These are phyloP conservation scores for Sisymbrium altissimum DNA, from an alignment of 345 rosid genomes.

Conservation along the genomic window DNA sequence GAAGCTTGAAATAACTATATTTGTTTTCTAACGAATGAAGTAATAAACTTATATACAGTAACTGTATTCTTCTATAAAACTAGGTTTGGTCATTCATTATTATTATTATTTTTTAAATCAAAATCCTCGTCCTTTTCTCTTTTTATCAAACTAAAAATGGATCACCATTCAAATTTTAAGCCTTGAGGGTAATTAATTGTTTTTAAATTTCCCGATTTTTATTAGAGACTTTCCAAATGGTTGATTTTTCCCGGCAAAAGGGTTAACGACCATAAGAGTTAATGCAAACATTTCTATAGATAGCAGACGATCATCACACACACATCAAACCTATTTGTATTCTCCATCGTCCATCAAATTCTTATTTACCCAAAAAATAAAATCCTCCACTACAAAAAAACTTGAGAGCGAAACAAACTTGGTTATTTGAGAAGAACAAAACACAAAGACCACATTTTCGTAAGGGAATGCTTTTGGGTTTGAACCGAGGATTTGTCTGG, in stretches of 20 bases:
- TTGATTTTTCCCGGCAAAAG: slow-evolving; percentile 13
- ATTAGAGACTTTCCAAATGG: neutral
- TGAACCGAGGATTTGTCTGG: neutral
- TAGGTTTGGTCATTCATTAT: too few relatives aligned
- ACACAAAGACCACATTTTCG: neutral
- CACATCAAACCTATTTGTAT: slow-evolving; percentile 19
- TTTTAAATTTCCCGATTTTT: neutral
- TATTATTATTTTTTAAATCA: too few relatives aligned
- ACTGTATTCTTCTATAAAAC: too few relatives aligned
- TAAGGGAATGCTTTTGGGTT: slow-evolving; percentile 27
- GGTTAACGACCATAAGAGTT: slow-evolving; percentile 30
- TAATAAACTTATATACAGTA: too few relatives aligned
- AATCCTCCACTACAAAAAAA: slow-evolving; percentile 20
- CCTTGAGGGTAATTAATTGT: neutral
- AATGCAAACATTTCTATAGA: slow-evolving; percentile 17
- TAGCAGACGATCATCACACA: slow-evolving; percentile 25
- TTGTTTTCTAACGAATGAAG: too few relatives aligned
- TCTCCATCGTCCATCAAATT: slow-evolving; percentile 28
- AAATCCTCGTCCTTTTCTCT: neutral
- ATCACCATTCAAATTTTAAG: neutral
- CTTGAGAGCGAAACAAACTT: slow-evolving; percentile 6
- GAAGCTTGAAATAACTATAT: too few relatives aligned
- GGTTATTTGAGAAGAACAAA: slow-evolving; percentile 15
- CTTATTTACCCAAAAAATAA: slow-evolving; percentile 18
- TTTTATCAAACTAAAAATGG: neutral